phyloP scores from a whole-genome alignment of 805 yeast species.

The Pichia insulana region DNA sequence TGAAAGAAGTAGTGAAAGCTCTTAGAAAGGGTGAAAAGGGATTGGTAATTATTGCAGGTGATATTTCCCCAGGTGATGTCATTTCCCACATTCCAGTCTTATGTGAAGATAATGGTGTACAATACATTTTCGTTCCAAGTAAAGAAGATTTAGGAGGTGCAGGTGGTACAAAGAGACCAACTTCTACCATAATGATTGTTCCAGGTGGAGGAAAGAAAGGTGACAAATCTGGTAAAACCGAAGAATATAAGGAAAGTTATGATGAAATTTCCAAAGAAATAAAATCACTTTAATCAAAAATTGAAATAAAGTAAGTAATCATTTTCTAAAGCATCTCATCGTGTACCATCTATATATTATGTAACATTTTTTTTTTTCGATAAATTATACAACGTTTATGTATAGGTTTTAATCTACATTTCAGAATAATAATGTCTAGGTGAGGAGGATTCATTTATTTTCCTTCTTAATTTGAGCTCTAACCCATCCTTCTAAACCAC shows the following conservation, averaged over 20 bases:
- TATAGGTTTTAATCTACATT: not conserved
- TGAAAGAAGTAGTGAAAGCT: constrained; percentile 96
- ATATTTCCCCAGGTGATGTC: constrained; percentile 94
- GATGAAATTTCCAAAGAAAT: constrained; percentile 95
- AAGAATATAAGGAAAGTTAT: constrained; percentile 83
- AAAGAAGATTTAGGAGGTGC: constrained; percentile 98
- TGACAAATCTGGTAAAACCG: constrained; percentile 58
- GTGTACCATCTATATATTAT: not conserved
- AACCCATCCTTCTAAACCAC: constrained; percentile 99
- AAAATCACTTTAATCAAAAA: constrained; percentile 23
- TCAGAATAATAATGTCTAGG: not conserved
- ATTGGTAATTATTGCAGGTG: constrained; percentile 92
- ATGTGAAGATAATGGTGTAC: constrained; percentile 90
- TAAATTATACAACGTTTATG: not conserved
- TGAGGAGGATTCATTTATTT: not conserved
- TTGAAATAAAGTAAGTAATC: not conserved
- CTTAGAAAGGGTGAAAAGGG: constrained; percentile 98
- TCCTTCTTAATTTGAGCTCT: constrained; percentile 49
- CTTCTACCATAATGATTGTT: constrained; percentile 93
- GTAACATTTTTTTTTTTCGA: not conserved
- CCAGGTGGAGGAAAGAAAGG: constrained; percentile 83
- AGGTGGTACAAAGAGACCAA: constrained; percentile 98
- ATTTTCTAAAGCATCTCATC: too few species aligned
- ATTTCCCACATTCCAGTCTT: constrained; percentile 95
- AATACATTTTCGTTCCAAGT: constrained; percentile 89